Percentiles rank a stretch among this genome's conserved stretches.
phyloP scores from a whole-genome alignment of 352 stramenopile species.

The Phytophthora pini region DNA sequence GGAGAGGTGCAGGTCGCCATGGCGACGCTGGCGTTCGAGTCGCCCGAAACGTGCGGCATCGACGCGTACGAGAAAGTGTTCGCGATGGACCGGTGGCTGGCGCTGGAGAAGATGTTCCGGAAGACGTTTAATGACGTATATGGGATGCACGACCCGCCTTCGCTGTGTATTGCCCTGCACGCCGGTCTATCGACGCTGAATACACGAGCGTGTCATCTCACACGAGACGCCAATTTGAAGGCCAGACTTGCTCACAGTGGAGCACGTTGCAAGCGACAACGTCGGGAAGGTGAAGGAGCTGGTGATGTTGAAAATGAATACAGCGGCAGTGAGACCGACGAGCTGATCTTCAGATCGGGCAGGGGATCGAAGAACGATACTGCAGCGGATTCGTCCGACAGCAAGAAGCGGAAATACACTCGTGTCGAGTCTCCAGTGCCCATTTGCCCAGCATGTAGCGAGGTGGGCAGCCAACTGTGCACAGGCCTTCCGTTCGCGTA shows the following conservation, averaged over 20 bases:
- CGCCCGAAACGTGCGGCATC: constrained; percentile 65
- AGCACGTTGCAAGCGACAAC: constrained; percentile 26
- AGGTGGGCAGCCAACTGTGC: constrained; percentile 70
- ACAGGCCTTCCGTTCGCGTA: constrained; percentile 70
- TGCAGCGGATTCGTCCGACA: constrained; percentile 11
- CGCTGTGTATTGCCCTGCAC: constrained; percentile 70
- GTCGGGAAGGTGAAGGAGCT: constrained; percentile 30
- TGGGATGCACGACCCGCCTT: constrained; percentile 68
- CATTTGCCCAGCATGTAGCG: constrained; percentile 79
- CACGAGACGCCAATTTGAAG: constrained; percentile 47
- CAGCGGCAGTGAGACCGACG: constrained; percentile 31
- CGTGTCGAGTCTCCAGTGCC: constrained; percentile 40
- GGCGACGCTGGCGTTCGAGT: constrained; percentile 76
- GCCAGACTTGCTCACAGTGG: constrained; percentile 38
- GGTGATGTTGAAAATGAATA: constrained; percentile 17
- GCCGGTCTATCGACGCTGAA: constrained; percentile 79
- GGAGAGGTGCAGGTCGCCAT: constrained; percentile 73
- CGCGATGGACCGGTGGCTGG: constrained; percentile 60
- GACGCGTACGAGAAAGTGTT: constrained; percentile 73
- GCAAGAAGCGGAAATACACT: constrained; percentile 41
- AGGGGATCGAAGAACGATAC: constrained; percentile 38
- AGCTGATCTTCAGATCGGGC: constrained; percentile 35
- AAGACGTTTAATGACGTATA: constrained; percentile 75
- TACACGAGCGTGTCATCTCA: constrained; percentile 71
- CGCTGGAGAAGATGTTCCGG: constrained; percentile 63